A percentile compares a stretch with the other conserved stretches of the same genome.
phyloP scores from a whole-genome alignment of 2,329 filamentous ascomycete species.

The Mycosphaerella sp. region DNA sequence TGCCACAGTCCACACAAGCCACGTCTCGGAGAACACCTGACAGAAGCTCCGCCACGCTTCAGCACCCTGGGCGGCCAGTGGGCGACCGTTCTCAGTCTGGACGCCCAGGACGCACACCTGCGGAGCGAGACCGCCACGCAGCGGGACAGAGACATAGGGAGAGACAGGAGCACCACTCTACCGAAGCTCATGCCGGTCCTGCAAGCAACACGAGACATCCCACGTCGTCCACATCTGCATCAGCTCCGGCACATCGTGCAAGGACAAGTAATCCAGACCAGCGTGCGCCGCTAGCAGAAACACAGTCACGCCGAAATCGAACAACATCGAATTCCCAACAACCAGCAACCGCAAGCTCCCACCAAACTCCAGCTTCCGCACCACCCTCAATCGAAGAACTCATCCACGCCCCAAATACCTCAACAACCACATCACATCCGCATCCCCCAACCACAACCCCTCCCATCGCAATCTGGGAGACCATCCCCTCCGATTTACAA shows the following conservation, averaged over 20 bases:
- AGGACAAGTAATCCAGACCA: neutral
- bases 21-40: slow-evolving; percentile 1
- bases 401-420: neutral
- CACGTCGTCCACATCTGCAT: too few relatives aligned
- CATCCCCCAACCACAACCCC: neutral
- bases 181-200: neutral
- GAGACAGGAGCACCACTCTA: neutral
- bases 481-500: neutral
- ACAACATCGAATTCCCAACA: neutral
- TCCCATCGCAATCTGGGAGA: neutral
- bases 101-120: neutral
- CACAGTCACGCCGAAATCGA: neutral
- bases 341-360: neutral
- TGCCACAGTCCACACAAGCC: neutral
- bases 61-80: neutral
- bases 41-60: too few relatives aligned
- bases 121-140: neutral
- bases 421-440: neutral
- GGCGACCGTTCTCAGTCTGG: neutral
- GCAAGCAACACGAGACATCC: too few relatives aligned
- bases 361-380: neutral
- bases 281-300: neutral
- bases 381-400: neutral
- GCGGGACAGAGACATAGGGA: neutral
- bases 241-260: too few relatives aligned